These are phyloP conservation scores for Pharus latifolius DNA, from an alignment of 176 grass and related monocot genomes.

Conservation along the genomic window DNA sequence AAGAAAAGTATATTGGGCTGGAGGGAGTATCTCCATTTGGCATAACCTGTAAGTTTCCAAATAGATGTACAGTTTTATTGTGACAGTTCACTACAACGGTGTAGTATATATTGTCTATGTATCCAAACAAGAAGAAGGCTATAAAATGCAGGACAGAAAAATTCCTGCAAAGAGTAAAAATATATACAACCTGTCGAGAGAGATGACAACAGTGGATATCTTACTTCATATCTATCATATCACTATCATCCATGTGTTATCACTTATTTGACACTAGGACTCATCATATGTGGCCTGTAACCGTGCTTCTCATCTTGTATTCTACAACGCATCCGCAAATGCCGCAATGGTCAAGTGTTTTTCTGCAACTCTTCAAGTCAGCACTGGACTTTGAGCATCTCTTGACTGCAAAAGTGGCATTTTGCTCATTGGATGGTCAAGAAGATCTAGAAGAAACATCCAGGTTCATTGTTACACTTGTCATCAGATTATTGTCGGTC, in stretches of 20 bases:
- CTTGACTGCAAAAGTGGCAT: not conserved
- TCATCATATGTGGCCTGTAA: too few relatives aligned
- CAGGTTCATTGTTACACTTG: not conserved
- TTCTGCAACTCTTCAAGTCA: not conserved
- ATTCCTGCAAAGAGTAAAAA: not conserved
- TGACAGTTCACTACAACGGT: not conserved
- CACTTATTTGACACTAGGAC: not conserved
- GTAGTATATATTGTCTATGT: not conserved
- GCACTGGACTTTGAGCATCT: not conserved
- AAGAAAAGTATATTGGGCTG: too few relatives aligned
- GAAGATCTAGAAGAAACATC: not conserved
- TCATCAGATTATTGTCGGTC: not conserved
- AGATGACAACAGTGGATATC: constrained; percentile 5
- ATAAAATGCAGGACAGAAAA: not conserved
- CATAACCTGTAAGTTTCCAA: not conserved
- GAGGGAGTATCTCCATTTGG: not conserved
- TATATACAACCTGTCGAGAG: not conserved
- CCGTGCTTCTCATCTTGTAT: not conserved
- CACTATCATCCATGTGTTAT: not conserved
- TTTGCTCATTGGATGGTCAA: not conserved
- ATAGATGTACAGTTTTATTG: not conserved
- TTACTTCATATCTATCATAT: not conserved
- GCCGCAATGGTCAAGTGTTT: not conserved
- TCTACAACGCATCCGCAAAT: not conserved
- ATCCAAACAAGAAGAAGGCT: not conserved